A percentile compares a stretch with the other conserved stretches of the same genome.
These are phyloP conservation scores for Claviceps fusiformis DNA, from an alignment of 2,329 filamentous ascomycete genomes.

Conservation along the genomic window DNA sequence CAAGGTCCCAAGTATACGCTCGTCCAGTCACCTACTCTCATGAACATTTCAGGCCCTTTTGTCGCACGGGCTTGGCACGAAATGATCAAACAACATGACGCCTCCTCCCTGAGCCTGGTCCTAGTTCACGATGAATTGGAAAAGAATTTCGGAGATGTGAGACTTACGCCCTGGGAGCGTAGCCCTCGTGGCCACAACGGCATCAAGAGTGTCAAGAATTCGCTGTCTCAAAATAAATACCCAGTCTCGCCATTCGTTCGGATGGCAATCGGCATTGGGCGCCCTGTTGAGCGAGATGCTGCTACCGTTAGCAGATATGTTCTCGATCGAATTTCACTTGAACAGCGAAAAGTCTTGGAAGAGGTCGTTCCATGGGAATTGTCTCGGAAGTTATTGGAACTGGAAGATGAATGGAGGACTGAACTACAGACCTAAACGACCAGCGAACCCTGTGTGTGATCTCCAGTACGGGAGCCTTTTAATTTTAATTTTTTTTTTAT, in stretches of 20 bases:
- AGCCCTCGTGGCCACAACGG: conserved; percentile 65
- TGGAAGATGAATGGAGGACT: conserved; percentile 26
- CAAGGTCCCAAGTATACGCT: conserved; percentile 45
- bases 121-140: conserved; percentile 87
- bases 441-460: too few species aligned
- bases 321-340: conserved; percentile 47
- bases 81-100: conserved; percentile 27
- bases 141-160: conserved; percentile 51
- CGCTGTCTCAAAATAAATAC: conserved; percentile 29
- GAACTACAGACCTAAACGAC: conserved; percentile 8
- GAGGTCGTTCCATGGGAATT: conserved; percentile 38
- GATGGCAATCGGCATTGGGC: conserved; percentile 77
- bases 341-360: conserved; percentile 38
- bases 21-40: conserved; percentile 60
- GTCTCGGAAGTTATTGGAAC: conserved; percentile 32
- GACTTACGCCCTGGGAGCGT: conserved; percentile 45
- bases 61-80: conserved; percentile 52
- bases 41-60: conserved; percentile 74
- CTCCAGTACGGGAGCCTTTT: too few species aligned
- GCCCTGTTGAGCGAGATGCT: conserved; percentile 55
- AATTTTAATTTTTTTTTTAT: neutral
- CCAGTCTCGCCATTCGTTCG: conserved; percentile 34
- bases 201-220: conserved; percentile 49
- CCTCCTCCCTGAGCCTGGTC: conserved; percentile 40
- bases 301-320: conserved; percentile 65